A percentile compares a stretch with the other conserved stretches of the same genome.
Conservation (phyloP, 306 rosid genomes). For the Bauhinia variegata region DNA sequence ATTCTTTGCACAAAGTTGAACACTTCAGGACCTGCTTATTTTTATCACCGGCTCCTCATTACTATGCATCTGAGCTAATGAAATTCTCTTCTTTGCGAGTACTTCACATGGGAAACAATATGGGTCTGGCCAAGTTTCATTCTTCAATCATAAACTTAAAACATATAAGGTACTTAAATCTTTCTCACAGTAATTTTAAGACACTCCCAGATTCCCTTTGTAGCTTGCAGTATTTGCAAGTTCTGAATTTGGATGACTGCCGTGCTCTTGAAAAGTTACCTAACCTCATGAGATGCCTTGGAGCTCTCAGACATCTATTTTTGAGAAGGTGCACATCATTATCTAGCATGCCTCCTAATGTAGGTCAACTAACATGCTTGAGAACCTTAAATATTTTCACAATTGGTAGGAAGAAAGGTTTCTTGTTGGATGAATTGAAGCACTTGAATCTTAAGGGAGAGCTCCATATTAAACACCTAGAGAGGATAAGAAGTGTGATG, state of each 20-base stretch:
- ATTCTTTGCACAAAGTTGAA: neutral
- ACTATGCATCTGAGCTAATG: neutral
- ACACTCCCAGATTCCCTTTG: constrained; percentile 21
- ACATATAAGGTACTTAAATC: constrained; percentile 28
- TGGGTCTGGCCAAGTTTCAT: neutral
- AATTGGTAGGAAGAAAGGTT: neutral
- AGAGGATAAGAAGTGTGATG: neutral
- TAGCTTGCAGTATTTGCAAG: constrained; percentile 15
- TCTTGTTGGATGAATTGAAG: neutral
- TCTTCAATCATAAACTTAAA: constrained; percentile 1
- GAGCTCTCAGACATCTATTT: constrained; percentile 20
- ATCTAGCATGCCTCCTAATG: constrained; percentile 7
- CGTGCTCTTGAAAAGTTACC: neutral
- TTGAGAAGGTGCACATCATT: constrained; percentile 1
- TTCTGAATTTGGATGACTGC: constrained; percentile 13
- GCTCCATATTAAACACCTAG: constrained; percentile 16
- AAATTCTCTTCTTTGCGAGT: constrained; percentile 26
- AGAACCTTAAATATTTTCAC: constrained; percentile 11
- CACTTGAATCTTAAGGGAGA: constrained; percentile 1
- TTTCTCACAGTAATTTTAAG: neutral
- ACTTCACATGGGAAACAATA: neutral
- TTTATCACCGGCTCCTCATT: too few relatives aligned
- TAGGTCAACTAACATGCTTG: constrained; percentile 7
- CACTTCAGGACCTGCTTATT: neutral
- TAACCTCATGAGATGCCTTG: neutral